These are phyloP conservation scores for Ilyonectria robusta DNA, from an alignment of 2,329 filamentous ascomycete species.

Conservation along the genomic window DNA sequence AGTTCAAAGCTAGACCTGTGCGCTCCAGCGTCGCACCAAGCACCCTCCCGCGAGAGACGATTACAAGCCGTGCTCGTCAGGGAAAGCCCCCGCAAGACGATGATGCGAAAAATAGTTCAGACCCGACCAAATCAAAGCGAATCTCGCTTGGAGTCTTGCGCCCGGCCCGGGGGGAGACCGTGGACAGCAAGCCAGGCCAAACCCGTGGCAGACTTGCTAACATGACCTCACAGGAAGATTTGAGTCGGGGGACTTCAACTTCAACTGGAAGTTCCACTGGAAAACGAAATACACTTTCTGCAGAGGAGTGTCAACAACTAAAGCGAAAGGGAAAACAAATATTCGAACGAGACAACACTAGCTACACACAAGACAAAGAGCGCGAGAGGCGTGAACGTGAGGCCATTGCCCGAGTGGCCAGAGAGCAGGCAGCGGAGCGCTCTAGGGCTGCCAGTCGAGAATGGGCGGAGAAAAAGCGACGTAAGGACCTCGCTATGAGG, in stretches of 20 bases:
- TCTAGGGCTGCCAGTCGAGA: conserved; percentile 71
- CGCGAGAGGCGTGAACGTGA: conserved; percentile 70
- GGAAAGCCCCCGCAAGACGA: conserved; percentile 55
- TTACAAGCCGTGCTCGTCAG: conserved; percentile 70
- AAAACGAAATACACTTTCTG: conserved; percentile 64
- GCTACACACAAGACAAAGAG: conserved; percentile 62
- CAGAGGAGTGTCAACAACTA: conserved; percentile 66
- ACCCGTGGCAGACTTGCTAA: conserved; percentile 48
- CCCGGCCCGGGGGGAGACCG: conserved; percentile 20
- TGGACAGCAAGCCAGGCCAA: conserved; percentile 34
- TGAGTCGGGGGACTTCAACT: conserved; percentile 60
- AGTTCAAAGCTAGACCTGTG: conserved; percentile 75
- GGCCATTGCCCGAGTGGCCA: conserved; percentile 65
- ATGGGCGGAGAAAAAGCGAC: conserved; percentile 73
- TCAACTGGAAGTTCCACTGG: conserved; percentile 61
- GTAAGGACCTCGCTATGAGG: conserved; percentile 52
- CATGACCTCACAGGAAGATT: conserved; percentile 39
- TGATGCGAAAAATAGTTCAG: conserved; percentile 36
- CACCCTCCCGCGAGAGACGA: conserved; percentile 68
- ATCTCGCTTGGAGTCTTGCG: conserved; percentile 38
- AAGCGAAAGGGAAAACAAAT: conserved; percentile 68
- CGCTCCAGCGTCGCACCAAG: conserved; percentile 59
- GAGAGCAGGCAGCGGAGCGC: conserved; percentile 73
- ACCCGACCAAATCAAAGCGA: conserved; percentile 43
- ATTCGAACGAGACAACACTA: conserved; percentile 65